Conservation (phyloP, 108 stramenopile genomes). For the Skeletonema grethae region DNA sequence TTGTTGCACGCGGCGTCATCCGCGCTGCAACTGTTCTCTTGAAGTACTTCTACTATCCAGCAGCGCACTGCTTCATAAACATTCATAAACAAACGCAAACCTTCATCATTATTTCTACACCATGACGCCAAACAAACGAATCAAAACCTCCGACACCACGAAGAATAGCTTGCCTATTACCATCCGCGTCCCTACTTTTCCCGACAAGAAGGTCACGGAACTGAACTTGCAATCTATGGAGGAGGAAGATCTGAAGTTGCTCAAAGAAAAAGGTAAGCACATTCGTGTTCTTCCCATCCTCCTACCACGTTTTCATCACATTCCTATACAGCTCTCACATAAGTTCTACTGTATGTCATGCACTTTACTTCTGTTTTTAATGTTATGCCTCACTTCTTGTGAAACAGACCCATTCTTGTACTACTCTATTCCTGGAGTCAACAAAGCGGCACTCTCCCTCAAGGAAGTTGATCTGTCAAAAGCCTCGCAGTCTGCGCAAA, state of each 20-base stretch:
- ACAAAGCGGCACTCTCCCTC: neutral
- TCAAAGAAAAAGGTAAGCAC: neutral
- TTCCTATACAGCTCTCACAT: neutral
- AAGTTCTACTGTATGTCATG: neutral
- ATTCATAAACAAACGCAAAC: neutral
- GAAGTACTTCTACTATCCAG: no score
- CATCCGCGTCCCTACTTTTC: neutral
- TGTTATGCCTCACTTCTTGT: neutral
- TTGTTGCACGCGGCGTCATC: no score
- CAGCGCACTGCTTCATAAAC: no score
- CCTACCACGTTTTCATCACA: neutral
- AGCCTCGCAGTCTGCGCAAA: neutral
- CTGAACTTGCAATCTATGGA: neutral
- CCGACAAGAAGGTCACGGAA: neutral
- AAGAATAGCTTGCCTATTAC: neutral
- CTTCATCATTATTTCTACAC: neutral
- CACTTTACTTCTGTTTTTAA: neutral
- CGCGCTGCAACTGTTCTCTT: no score
- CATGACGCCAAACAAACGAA: neutral
- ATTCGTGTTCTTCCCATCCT: neutral
- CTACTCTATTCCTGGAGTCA: neutral
- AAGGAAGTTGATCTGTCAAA: neutral
- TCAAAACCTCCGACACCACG: neutral
- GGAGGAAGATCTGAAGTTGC: neutral
- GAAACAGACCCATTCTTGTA: constrained; percentile 1